Conservation (phyloP, 495 filamentous ascomycete species). For the Trichoderma virens region DNA sequence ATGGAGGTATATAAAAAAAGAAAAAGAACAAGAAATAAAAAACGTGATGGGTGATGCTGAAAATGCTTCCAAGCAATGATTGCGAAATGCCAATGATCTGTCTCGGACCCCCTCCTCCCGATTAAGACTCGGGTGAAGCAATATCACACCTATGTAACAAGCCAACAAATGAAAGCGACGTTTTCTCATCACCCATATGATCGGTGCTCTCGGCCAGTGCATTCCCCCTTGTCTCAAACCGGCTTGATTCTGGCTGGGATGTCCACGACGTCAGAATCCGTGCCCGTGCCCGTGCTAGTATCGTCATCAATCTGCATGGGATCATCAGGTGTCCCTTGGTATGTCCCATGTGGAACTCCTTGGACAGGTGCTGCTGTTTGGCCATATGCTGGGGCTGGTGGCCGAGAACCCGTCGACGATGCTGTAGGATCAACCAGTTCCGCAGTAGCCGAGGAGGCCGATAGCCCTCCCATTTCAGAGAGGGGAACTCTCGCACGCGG, state of each 20-base stretch:
- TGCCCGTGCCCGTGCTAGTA: neutral
- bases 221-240: neutral
- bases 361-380: neutral
- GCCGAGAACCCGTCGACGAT: neutral
- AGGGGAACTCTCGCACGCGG: slow-evolving; percentile 5
- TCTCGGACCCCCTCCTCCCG: too few relatives aligned
- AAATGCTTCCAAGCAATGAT: too few relatives aligned
- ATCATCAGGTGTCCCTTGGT: neutral
- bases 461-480: slow-evolving; percentile 9
- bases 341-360: neutral
- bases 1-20: neutral
- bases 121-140: too few relatives aligned
- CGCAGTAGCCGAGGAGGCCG: slow-evolving; percentile 3
- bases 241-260: neutral
- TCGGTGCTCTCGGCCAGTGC: too few relatives aligned
- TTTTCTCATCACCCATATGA: too few relatives aligned
- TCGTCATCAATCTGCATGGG: slow-evolving; percentile 8
- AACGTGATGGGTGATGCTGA: too few relatives aligned
- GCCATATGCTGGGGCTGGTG: neutral
- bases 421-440: slow-evolving; percentile 10
- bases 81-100: too few relatives aligned
- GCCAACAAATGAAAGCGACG: too few relatives aligned
- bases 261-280: neutral
- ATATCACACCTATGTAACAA: too few relatives aligned
- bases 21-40: too few relatives aligned